Conservation (phyloP, 192 early-diverging fungal species). For the Backusella westeae region DNA sequence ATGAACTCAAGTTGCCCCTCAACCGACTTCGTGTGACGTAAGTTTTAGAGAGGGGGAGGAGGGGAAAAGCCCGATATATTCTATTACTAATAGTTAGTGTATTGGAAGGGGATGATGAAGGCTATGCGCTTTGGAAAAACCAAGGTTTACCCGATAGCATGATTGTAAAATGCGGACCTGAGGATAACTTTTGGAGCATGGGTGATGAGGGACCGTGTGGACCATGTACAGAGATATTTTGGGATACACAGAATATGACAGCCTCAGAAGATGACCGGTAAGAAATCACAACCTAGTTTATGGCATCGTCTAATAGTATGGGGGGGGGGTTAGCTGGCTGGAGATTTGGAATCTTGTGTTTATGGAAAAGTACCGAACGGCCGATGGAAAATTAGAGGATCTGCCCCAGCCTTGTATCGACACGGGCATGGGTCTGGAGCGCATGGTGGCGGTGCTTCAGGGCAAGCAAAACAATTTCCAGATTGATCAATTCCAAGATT, state of each 20-base stretch:
- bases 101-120: conserved; percentile 52
- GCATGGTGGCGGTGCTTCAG: conserved; percentile 52
- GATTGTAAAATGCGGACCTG: conserved; percentile 46
- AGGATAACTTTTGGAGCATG: conserved; percentile 68
- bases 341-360: conserved; percentile 68
- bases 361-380: conserved; percentile 53
- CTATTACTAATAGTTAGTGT: conserved; percentile 27
- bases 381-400: conserved; percentile 41
- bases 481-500: conserved; percentile 47
- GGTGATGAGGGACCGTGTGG: conserved; percentile 65
- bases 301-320: no score
- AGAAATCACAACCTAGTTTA: not conserved
- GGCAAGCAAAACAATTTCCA: conserved; percentile 51
- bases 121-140: conserved; percentile 54
- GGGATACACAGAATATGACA: conserved; percentile 49
- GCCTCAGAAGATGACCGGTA: conserved; percentile 31
- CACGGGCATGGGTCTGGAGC: conserved; percentile 61
- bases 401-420: conserved; percentile 57
- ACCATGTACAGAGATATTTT: conserved; percentile 63
- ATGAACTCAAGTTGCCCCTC: conserved; percentile 49
- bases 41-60: not conserved
- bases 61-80: no score
- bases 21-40: conserved; percentile 59
- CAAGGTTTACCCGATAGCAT: conserved; percentile 48
- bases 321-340: conserved; percentile 36